Base-by-base conservation (phyloP, 306 rosid genomes). In the Psophocarpus tetragonolobus region DNA sequence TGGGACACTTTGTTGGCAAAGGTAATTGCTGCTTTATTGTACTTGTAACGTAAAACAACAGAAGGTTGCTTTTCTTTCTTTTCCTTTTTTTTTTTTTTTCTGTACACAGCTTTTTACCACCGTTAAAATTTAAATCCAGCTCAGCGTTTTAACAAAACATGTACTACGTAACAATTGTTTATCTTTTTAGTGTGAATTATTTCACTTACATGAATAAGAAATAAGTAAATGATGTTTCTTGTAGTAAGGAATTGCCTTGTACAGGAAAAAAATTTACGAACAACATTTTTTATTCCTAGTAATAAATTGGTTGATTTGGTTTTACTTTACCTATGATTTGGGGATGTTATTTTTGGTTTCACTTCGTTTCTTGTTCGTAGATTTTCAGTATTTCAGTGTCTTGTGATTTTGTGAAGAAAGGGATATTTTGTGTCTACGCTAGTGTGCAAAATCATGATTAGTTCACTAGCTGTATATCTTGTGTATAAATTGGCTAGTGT, bases 1-100 rank as follows among this genome's bases (percentile, higher is more conserved):
- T 94, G 97, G 98, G 97, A 94, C 82, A 94, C 98, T 47, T 81
- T 94, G 77, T 80, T 92, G 81, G 98, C 97, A 44, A 83, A 85
- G 98, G 97, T 94, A 90, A 76, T 75, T 71, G 68, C 38, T 23
- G 21, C 62, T 77, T 66, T 63, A 75, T 39, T 68, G 73, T 66
- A 24, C 70, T 39, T 68, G 73, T 66, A 24, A 73, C 21, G 20
- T 26, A 78, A 68, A 58, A 72, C 56, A 29, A 67, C 20, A 10
- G 18, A 66, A 26, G 42, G 77, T 23, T 65, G n/a, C 39, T 57
- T 57, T 60, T 58, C 10, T 83, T 67, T 58, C 30, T 67, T 13
- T 44, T 71, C 10, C 78, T 67, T 58, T 23, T 67, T 13, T 44
- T 71, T 57, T n/a, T 60, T 58, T 7, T 83, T 67, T 58, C 30